Evolutionary conservation across 2,329 filamentous ascomycete species (phyloP).

Genomic region (Aspergillus novofumigatus): DNA sequence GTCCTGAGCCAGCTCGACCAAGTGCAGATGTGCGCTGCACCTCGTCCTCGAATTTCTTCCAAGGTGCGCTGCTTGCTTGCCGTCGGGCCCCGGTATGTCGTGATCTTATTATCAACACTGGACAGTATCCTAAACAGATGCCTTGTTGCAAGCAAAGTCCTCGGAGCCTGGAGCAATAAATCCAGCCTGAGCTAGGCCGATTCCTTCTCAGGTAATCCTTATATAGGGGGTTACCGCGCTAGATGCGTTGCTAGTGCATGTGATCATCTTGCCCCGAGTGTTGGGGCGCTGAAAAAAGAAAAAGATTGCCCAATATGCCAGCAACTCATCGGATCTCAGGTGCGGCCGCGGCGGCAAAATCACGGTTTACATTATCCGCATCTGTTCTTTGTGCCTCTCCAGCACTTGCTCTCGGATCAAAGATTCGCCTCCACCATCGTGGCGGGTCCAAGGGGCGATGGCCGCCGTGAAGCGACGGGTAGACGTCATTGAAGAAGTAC

Average conservation of each 20-base stretch:
- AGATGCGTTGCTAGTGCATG: not conserved
- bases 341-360: conserved; percentile 31
- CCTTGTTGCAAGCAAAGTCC: not conserved
- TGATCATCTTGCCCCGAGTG: not conserved
- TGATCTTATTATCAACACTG: not conserved
- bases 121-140: not conserved
- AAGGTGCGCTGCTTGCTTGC: not conserved
- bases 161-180: not conserved
- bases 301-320: not conserved
- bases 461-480: conserved; percentile 82
- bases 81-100: not conserved
- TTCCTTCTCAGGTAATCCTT: not conserved
- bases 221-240: not conserved
- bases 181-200: not conserved
- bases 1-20: not conserved
- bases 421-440: conserved; percentile 80
- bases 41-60: not conserved
- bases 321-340: conserved; percentile 28
- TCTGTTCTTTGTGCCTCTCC: conserved; percentile 18
- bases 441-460: conserved; percentile 85
- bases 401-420: conserved; percentile 47
- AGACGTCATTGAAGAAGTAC: conserved; percentile 98
- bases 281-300: not conserved
- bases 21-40: not conserved
- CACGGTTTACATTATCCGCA: conserved; percentile 26